phyloP scores from a whole-genome alignment of 1,139 yeast species.

The Diutina catenulata region DNA sequence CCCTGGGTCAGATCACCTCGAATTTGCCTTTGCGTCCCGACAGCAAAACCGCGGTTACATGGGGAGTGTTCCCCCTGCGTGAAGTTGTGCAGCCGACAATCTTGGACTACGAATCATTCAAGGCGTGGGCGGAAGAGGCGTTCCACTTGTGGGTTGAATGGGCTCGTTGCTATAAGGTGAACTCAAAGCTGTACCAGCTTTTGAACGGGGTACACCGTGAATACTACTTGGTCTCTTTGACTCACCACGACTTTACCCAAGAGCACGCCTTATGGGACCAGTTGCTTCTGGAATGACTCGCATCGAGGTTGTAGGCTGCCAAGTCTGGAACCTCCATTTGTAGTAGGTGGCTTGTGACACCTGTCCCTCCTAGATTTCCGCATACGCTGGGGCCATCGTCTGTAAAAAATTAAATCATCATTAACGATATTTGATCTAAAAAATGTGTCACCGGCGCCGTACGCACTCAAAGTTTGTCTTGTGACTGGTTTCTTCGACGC shows the following conservation, averaged over 20 bases:
- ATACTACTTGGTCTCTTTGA: constrained; percentile 68
- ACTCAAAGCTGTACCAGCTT: constrained; percentile 43
- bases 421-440: no score
- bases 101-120: constrained; percentile 76
- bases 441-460: no score
- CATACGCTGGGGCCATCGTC: no score
- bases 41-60: constrained; percentile 68
- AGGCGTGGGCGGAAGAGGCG: constrained; percentile 92
- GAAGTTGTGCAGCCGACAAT: constrained; percentile 84
- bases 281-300: constrained; percentile 20
- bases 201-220: constrained; percentile 48
- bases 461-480: no score
- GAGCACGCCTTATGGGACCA: constrained; percentile 72
- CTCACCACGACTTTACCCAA: constrained; percentile 73
- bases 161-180: constrained; percentile 65
- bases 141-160: constrained; percentile 86
- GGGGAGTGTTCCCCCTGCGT: constrained; percentile 90
- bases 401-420: no score
- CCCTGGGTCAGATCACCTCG: constrained; percentile 43
- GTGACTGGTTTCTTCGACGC: no score
- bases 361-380: no score
- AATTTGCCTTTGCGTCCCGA: constrained; percentile 32
- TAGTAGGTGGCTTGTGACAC: no score
- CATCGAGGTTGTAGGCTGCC: constrained; percentile 2
- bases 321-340: no score